Evolutionary conservation across 768 basidiomycete genomes (phyloP).

Genomic region (Tricholoma terreum): DNA sequence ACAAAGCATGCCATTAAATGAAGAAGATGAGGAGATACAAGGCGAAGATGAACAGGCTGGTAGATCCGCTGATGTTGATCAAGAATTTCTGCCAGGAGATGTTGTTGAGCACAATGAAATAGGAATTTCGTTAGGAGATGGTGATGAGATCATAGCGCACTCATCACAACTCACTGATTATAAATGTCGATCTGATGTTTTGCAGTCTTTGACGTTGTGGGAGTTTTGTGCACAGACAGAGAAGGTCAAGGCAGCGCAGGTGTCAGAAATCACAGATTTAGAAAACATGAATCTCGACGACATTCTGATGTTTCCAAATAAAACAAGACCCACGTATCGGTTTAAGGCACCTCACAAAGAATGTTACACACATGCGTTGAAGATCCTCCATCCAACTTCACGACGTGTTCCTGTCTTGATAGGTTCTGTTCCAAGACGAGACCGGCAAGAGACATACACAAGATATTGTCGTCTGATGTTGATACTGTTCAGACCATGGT

Average conservation of each 20-base stretch:
- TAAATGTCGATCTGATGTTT: background rate
- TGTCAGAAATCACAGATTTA: background rate
- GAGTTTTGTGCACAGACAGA: background rate
- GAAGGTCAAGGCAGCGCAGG: background rate
- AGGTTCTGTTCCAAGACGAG: conserved; percentile 33
- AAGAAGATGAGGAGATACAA: no score
- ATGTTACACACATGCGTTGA: conserved; percentile 17
- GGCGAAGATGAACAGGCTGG: no score
- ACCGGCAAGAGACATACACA: conserved; percentile 14
- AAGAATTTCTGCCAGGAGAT: background rate
- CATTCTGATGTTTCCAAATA: background rate
- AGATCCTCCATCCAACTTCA: background rate
- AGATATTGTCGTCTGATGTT: conserved; percentile 35
- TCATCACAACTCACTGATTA: no score
- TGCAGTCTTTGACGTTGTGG: background rate
- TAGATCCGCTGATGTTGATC: no score
- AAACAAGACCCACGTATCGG: background rate
- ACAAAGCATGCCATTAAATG: no score
- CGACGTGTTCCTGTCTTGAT: conserved; percentile 30
- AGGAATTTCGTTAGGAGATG: background rate
- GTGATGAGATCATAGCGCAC: background rate
- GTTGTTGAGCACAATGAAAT: background rate
- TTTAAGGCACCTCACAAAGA: conserved; percentile 20
- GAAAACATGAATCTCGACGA: background rate
- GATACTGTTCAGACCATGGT: no score